Base-by-base conservation (phyloP, 2,329 filamentous ascomycete species). In the Penicillium oxalicum region DNA sequence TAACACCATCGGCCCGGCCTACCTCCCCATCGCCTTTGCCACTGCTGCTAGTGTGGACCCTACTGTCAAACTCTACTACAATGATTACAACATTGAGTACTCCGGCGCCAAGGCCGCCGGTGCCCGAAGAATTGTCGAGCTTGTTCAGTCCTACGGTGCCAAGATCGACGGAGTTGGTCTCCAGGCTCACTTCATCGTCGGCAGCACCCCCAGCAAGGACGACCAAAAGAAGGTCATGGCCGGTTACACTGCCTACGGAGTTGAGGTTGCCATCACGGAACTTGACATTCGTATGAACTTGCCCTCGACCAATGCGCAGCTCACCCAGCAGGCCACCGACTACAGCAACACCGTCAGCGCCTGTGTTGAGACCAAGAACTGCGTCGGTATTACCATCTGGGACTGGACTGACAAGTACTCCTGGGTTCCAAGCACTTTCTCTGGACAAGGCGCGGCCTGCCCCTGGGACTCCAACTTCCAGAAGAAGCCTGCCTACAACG, bases 1-100 rank as follows among this genome's bases (percentile, higher is more conserved):
- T 51, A 49, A 67, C 38, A 67, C 62, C 36, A 74, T 76, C 43
- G 74, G 74, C 40, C 65, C 69, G 38, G 69, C 69, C 4, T 76
- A 69, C 52, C 60, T 76, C 11, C 71, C 70, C 18, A 74, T 76
- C 18, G 73, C 73, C 0, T 76, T 74, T 52, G 70, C 66, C 13
- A 67, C 73, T 2, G 71, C 71, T 13, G 65, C 65, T 4, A 75
- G 74, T 8, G 84, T 83, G 26, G 86, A 88, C 65, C 82, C 85
- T 3, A 52, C 59, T 24, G 66, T 61, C 12, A 72, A 75, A 43
- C 67, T 76, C 40, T 73, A 71, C 59, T 71, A 71, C 54, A 74
- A 74, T 56, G 66, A 75, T 44, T 72, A 71, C 47, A 72, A 69
- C 58, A 70, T 74, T 47, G 71, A 73, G 47, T 65, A 58, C 32